phyloP scores from a whole-genome alignment of 495 filamentous ascomycete genomes.

The Letharia lupina region DNA sequence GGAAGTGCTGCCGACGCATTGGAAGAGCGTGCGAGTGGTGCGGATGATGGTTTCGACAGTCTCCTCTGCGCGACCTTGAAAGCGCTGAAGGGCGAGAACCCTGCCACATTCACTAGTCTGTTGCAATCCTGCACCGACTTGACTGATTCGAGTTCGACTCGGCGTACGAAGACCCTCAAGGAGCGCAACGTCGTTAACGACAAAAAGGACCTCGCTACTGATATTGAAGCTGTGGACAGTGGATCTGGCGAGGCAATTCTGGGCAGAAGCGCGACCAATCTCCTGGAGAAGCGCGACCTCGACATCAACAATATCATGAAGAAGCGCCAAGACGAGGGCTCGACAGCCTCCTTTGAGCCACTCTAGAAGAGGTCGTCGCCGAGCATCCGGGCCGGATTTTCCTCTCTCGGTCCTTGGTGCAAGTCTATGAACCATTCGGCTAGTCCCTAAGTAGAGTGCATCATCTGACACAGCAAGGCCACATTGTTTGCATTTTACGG shows the following conservation, averaged over 20 bases:
- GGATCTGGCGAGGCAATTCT: background rate
- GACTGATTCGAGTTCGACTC: background rate
- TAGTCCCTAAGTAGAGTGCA: background rate
- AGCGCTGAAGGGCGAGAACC: background rate
- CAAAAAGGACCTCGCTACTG: background rate
- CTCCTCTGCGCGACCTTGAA: constrained; percentile 4
- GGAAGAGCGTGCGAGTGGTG: background rate
- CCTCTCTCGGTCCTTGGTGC: background rate
- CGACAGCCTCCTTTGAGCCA: background rate
- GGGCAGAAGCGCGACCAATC: background rate
- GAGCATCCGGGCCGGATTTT: background rate
- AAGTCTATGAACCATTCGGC: background rate
- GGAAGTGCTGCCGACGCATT: background rate
- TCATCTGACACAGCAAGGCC: background rate
- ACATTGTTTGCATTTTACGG: background rate
- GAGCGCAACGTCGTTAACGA: background rate
- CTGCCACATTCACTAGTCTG: background rate
- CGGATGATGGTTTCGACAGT: background rate
- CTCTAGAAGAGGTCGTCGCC: background rate
- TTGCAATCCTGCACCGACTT: constrained; percentile 3
- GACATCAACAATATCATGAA: background rate
- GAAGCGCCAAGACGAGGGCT: background rate
- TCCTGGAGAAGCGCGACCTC: background rate
- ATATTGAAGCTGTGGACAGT: background rate
- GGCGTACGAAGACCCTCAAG: background rate